Evolutionary conservation across 2,329 filamentous ascomycete species (phyloP), one percentile per base, ranked within the genome.

Genomic region (Aureobasidium mangrovei): DNA sequence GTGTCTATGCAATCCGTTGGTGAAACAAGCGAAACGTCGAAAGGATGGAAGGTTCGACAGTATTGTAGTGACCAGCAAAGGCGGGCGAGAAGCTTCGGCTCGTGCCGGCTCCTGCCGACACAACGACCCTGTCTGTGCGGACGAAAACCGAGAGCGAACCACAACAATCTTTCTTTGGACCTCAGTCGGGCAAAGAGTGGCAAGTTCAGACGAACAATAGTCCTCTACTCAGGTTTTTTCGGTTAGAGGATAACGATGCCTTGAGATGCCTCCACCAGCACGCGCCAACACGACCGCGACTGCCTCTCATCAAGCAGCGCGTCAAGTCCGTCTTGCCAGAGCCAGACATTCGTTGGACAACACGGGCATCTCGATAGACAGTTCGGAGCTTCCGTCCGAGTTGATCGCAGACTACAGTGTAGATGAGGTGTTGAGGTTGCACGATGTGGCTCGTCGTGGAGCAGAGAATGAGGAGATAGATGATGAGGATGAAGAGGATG

Each of bases 331-430:
- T 29, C 29, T 24, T 29, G 40, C 49, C n/a, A 28, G 40, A 31
- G 49, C 49, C 4, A 53, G 49, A 28, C 49, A 53, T 31, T 53
- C 49, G 7, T 26, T 53, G 26, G 49, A 53, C n/a, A 38, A 53
- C 38, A 43, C 49, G 29, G 40, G 40, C 40, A 43, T 51, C 38
- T 51, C 49, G 18, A 43, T 53, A 28, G 49, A 53, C 33, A 53
- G 40, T 26, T 53, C 49, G 9, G 49, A 53, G 12, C 31, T 53
- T 12, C 49, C 40, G 24, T 44, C 40, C 5, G 49, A 39, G 12
- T 38, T 53, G 38, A 51, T 51, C 24, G 47, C 38, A 6, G 47
- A 51, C 28, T 51, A 51, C 47, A 51, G 38, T n/a, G 42, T 51
- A 42, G 47, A 51, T 28, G 47, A 51, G 18, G 7, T 51, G 38